Base-by-base conservation (phyloP, 1,284 basidiomycete species). In the Apiotrichum veenhuisii region DNA sequence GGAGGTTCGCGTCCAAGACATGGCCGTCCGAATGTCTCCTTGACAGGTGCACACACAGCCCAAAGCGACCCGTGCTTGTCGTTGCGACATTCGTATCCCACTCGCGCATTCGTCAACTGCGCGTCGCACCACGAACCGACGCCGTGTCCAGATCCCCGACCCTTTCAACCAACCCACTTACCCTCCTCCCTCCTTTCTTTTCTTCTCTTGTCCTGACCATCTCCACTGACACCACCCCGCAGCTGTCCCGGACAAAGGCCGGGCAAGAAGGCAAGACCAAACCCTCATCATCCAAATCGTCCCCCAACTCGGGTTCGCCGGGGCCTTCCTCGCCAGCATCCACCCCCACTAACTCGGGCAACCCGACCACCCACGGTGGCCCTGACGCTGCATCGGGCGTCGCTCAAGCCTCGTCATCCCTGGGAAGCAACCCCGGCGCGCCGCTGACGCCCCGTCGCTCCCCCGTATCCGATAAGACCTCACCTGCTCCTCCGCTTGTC, bases 401-500 rank as follows among this genome's bases (percentile, higher is more conserved):
- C 58, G 25, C 37, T 38, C 33, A 55, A 18, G 48, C 49, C 43
- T 45, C 47, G 40, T 57, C 59, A n/a, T 55, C 56, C 27, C 53
- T 41, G 14, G 58, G n/a, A 30, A 7, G 46, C 15, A 38, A 45
- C 3, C 27, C 18, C 4, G 75, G 71, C 79, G 77, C 73, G 73
- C 65, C 72, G 26, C 62, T 66, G 48, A 73, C 73, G 25, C 74
- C 74, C 17, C 66, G 73, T 30, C 69, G 74, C 58, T 73, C 72
- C 10, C 69, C 71, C 11, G 68, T 70, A 7, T 66, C 66, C 27
- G 76, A 77, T 65, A 78, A 78, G 68, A 77, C 75, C 8, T 74
- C 76, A 5, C 78, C 78, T 9, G 77, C 88, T 18, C 91, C 91
- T 53, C 88, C 91, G 52, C 89, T 94, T 68, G 90, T 96, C 52